phyloP scores from a whole-genome alignment of 352 stramenopile species.

The Globisporangium nagaii region DNA sequence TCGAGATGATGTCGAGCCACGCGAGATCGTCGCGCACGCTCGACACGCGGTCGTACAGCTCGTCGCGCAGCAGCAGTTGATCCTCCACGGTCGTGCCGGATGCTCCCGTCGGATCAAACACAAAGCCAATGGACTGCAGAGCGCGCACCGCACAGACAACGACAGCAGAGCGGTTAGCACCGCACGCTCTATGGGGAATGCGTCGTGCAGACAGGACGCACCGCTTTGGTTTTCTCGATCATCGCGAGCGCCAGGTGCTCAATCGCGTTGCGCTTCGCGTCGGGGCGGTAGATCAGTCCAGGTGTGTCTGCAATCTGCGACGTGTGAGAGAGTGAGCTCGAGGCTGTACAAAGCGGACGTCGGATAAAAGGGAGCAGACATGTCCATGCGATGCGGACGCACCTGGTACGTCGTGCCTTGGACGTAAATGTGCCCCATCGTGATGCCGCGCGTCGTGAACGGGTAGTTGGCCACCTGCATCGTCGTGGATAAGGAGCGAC shows the following conservation, averaged over 20 bases:
- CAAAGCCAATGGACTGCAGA: conserved; percentile 71
- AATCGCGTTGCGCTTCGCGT: conserved; percentile 64
- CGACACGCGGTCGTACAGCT: conserved; percentile 50
- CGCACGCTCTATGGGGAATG: no score
- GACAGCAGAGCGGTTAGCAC: no score
- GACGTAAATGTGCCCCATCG: conserved; percentile 85
- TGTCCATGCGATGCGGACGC: background rate
- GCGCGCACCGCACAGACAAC: conserved; percentile 37
- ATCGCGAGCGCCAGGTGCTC: conserved; percentile 71
- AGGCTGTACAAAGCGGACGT: background rate
- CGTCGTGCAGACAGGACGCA: conserved; percentile 18
- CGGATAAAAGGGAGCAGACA: background rate
- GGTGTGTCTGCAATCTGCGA: conserved; percentile 77
- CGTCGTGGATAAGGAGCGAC: background rate
- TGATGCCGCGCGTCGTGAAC: conserved; percentile 84
- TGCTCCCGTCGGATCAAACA: conserved; percentile 69
- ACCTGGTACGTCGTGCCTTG: conserved; percentile 80
- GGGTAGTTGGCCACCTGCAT: conserved; percentile 81
- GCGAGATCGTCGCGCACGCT: conserved; percentile 33
- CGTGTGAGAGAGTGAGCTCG: background rate
- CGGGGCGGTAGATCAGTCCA: conserved; percentile 57
- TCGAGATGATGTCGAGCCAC: conserved; percentile 87
- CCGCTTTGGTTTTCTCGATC: conserved; percentile 69
- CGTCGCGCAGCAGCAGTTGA: conserved; percentile 66
- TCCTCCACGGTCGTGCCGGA: conserved; percentile 60